Base-by-base conservation (phyloP, 305 asterid genomes). In the Fraxinus angustifolia region DNA sequence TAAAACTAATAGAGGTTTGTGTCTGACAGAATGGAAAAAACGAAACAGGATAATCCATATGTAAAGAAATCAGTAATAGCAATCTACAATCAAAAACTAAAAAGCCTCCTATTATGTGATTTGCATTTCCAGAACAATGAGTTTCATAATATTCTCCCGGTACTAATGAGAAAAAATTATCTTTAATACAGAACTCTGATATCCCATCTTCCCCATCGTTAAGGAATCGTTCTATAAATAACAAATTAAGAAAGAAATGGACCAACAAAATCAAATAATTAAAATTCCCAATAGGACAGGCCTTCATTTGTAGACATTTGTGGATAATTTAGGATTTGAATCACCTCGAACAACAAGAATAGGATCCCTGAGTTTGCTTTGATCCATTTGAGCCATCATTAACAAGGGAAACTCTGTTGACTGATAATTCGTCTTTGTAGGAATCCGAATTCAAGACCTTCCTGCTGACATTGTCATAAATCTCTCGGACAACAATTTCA, bases 371-470 rank as follows among this genome's bases (percentile, higher is more conserved):
- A 1, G 82, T 78, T 78, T 84, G 83, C 88, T 89, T 90, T 16
- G 93, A 73, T 70, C 85, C 94, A 67, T 92, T 88, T 12, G 30
- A 36, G 60, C 86, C 92, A 40, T 93, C 70, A 4, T 84, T 77
- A 80, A 89, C 94, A 6, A 93, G 91, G 77, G 90, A 90, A 28
- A 93, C 93, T 53, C 96, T 82, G 86, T 93, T 87, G 79, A 88
- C 90, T 0, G 98, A 93, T 65, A 93, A 80, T 76, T 88, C 92
- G 0, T 92, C 92, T 81, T 93, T 93, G 82, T 90, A 92, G 50
- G 98, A 92, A 83, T 93, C 93, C 0, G 98, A 92, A 87, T 93
- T 92, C 90, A 93, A 86, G 80, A 92, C 97, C 86, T 90, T 93
- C 88, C 96, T 88, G 93, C 96, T 90, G 17, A 92, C 91, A 35